phyloP scores from a whole-genome alignment of 106 monocot genomes.

The Dioscorea zingiberensis region DNA sequence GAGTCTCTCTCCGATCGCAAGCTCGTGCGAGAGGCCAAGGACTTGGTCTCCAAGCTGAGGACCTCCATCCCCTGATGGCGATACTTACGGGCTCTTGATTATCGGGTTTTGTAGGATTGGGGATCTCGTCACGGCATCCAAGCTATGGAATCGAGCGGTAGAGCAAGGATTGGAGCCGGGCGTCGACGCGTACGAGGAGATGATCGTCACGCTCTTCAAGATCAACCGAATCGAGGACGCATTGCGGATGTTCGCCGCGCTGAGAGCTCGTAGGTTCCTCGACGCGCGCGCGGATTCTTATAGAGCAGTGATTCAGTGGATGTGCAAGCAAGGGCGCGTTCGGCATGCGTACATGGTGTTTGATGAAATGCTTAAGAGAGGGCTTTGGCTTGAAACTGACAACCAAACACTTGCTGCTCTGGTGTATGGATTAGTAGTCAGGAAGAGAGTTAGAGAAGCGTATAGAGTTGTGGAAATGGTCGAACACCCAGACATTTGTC shows the following conservation, averaged over 20 bases:
- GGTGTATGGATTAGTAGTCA: constrained; percentile 47
- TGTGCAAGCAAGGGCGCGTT: constrained; percentile 59
- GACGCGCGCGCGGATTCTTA: constrained; percentile 34
- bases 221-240: constrained; percentile 57
- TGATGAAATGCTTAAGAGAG: constrained; percentile 81
- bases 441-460: constrained; percentile 54
- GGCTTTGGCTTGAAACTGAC: constrained; percentile 26
- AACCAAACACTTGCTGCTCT: constrained; percentile 30
- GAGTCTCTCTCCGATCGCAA: constrained; percentile 27
- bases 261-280: constrained; percentile 23
- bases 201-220: constrained; percentile 61
- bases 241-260: constrained; percentile 40
- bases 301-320: constrained; percentile 39
- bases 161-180: constrained; percentile 45
- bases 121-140: constrained; percentile 45
- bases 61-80: constrained; percentile 21
- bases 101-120: constrained; percentile 58
- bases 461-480: constrained; percentile 31
- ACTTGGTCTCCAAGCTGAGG: constrained; percentile 19
- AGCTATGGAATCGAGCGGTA: constrained; percentile 60
- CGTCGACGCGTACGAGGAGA: constrained; percentile 45
- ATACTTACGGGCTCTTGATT: constrained; percentile 42
- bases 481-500: constrained; percentile 19
- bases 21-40: constrained; percentile 39
- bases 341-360: constrained; percentile 38